Percentiles rank a stretch among this genome's conserved stretches.
These are phyloP conservation scores for Hirschfeldia incana DNA, from an alignment of 345 rosid genomes.

Conservation along the genomic window DNA sequence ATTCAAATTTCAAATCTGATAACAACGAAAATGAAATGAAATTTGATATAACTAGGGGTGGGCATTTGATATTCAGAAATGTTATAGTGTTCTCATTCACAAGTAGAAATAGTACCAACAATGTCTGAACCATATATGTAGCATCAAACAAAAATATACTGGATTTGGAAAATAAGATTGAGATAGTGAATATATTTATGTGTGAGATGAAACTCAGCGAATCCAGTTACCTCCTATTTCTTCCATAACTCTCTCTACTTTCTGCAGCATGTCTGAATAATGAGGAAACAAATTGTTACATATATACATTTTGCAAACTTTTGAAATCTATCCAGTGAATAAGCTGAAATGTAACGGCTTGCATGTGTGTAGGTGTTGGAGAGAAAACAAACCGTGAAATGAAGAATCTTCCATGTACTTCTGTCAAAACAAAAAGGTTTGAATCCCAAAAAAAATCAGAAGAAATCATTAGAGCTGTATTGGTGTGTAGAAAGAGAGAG, in stretches of 20 bases:
- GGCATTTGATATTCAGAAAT: background rate
- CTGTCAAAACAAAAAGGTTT: constrained; percentile 47
- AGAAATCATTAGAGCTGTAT: constrained; percentile 22
- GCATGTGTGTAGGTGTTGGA: background rate
- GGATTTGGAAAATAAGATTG: background rate
- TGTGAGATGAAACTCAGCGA: constrained; percentile 18
- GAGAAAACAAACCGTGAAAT: constrained; percentile 66
- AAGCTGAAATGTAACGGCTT: constrained; percentile 1
- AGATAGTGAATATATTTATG: background rate
- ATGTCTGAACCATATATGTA: constrained; percentile 6
- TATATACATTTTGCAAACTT: background rate
- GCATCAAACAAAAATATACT: background rate
- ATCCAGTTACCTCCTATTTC: constrained; percentile 55
- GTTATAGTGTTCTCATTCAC: background rate
- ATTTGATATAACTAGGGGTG: background rate
- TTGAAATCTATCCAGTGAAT: background rate
- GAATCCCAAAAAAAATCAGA: constrained; percentile 9
- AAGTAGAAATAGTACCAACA: background rate
- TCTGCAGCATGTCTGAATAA: constrained; percentile 67
- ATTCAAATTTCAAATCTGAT: background rate
- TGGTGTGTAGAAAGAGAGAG: background rate
- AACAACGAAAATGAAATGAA: background rate
- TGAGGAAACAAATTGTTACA: constrained; percentile 11
- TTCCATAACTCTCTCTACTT: constrained; percentile 63
- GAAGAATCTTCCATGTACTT: constrained; percentile 79